Conservation (phyloP, 164 flowering plant species). For the Annona cherimola region DNA sequence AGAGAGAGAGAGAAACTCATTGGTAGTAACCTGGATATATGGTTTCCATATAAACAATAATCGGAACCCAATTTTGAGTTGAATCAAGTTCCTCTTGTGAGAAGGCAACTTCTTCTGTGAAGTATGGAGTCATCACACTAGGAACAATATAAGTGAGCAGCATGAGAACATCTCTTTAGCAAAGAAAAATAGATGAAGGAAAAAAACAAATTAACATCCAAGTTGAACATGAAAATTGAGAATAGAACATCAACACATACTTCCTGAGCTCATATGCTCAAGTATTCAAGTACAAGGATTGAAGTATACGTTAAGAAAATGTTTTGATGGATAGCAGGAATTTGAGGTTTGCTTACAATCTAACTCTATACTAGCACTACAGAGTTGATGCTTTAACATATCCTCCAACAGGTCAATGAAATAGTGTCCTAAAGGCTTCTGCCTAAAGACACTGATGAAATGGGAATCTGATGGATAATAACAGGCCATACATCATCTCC, state of each 20-base stretch:
- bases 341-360: no score
- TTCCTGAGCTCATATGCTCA: neutral
- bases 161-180: neutral
- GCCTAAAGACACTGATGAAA: neutral
- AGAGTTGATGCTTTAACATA: neutral
- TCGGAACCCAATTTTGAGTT: constrained; percentile 66
- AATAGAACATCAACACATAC: neutral
- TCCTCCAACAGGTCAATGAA: neutral
- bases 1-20: constrained; percentile 1
- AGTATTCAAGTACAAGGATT: neutral
- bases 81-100: constrained; percentile 63
- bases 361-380: neutral
- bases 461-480: neutral
- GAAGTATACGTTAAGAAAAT: neutral
- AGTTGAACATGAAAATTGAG: neutral
- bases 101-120: constrained; percentile 73
- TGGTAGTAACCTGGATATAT: constrained; percentile 75
- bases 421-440: neutral
- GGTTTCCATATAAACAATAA: constrained; percentile 71
- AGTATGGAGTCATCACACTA: constrained; percentile 91
- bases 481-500: neutral
- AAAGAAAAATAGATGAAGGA: neutral
- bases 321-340: neutral
- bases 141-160: neutral
- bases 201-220: neutral